Evolutionary conservation across 768 basidiomycete genomes (phyloP), one percentile per base, ranked within the genome.

Genomic region (Collybiopsis luxurians): DNA sequence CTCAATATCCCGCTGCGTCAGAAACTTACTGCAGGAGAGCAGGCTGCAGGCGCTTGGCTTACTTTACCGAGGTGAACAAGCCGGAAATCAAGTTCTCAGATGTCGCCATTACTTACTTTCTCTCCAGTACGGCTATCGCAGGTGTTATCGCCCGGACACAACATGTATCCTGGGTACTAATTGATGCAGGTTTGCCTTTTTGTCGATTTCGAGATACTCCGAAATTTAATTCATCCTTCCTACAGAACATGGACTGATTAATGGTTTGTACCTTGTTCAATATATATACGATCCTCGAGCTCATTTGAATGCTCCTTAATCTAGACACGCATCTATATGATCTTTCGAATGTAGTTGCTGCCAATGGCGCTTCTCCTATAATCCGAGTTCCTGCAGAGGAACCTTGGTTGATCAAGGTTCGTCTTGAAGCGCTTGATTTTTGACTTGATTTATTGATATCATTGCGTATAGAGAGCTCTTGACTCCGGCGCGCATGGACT

Each of bases 341-440:
- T 45, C 51, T 67, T 12, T 56, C 55, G 4, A 67, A 67, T 48
- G 74, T 73, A 2, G 69, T 82, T 47, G 66, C 74, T 0, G 72
- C 71, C 7, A 61, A 74, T 7, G 75, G 75, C 0, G 62, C 57
- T 31, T 76, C 76, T 3, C 77, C 78, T 1, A 74, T 81, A 31
- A 75, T 82, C 24, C 69, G 81, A 12, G 74, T 81, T 31, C 79
- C 80, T 19, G 78, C 76, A 12, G 79, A 79, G 2, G 80, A 78
- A 9, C 53, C 66, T 26, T 80, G 79, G 78, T 75, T 79, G 64
- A 79, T 81, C 69, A 82, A 82, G 69, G 62, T 46, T 34, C 31
- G 53, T 27, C 23, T 43, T 30, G 38, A 34, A 12, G 43, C 26
- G 27, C 34, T 23, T 44, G 31, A 21, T 19, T 19, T 13, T 28